These are phyloP conservation scores for Metschnikowia corniflorae DNA, from an alignment of 805 yeast genomes.

Conservation along the genomic window DNA sequence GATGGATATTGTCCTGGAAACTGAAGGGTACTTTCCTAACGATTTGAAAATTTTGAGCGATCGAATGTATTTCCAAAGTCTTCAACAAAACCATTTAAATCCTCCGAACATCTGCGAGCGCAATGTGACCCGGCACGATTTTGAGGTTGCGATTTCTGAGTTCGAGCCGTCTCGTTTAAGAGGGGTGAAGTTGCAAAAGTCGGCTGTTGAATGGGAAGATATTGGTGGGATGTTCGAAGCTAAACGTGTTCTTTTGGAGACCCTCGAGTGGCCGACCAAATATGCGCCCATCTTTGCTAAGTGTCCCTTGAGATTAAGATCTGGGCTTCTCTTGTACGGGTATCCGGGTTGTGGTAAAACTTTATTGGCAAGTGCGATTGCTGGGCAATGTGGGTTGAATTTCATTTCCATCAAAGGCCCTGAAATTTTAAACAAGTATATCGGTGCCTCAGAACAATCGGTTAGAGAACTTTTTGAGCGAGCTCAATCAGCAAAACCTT, in stretches of 20 bases:
- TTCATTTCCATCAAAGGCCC: slow-evolving; percentile 95
- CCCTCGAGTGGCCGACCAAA: slow-evolving; percentile 95
- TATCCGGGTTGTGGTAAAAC: slow-evolving; percentile 99
- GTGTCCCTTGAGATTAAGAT: slow-evolving; percentile 82
- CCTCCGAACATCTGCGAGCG: too few species aligned
- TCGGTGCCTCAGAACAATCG: slow-evolving; percentile 95
- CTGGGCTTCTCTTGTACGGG: slow-evolving; percentile 89
- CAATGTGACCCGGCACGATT: slow-evolving; percentile 22
- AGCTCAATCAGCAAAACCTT: slow-evolving; percentile 93
- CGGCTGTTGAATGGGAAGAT: slow-evolving; percentile 74
- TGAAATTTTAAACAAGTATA: slow-evolving; percentile 88
- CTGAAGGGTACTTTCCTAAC: slow-evolving; percentile 87
- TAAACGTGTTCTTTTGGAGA: slow-evolving; percentile 72
- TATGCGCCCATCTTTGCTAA: slow-evolving; percentile 92
- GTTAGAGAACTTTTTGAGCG: slow-evolving; percentile 90
- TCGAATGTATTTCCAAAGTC: slow-evolving; percentile 56
- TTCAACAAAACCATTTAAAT: not conserved
- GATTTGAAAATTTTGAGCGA: slow-evolving; percentile 73
- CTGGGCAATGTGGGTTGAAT: slow-evolving; percentile 89
- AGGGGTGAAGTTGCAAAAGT: slow-evolving; percentile 82
- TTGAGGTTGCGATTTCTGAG: slow-evolving; percentile 57
- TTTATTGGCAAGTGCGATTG: slow-evolving; percentile 85
- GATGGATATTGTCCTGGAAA: slow-evolving; percentile 52
- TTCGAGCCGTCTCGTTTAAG: slow-evolving; percentile 79
- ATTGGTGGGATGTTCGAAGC: slow-evolving; percentile 86